Percentiles rank a stretch among this genome's conserved stretches.
Evolutionary conservation across 331 rosid species (phyloP).

Genomic region (Cydonia oblonga): DNA sequence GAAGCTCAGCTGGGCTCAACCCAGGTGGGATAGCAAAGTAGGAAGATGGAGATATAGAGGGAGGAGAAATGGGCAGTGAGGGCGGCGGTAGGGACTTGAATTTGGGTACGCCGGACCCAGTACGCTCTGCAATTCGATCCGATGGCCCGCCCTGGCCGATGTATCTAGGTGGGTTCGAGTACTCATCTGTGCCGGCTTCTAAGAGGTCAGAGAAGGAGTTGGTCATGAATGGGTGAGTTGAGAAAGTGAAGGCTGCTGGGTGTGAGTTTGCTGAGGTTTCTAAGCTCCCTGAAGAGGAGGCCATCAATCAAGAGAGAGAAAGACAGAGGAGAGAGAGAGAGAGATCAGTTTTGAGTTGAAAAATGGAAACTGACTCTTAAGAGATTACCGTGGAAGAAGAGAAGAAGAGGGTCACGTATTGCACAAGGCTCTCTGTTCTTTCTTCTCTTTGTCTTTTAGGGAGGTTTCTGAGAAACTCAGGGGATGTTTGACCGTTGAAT

Average conservation of each 20-base stretch:
- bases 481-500: slow-evolving; percentile 43
- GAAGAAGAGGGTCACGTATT: slow-evolving; percentile 36
- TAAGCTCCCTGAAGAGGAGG: slow-evolving; percentile 57
- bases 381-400: not conserved
- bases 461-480: slow-evolving; percentile 40
- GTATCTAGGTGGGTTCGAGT: not conserved
- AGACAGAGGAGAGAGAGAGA: not conserved
- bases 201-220: slow-evolving; percentile 68
- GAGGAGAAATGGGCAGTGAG: slow-evolving; percentile 78
- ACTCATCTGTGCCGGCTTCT: slow-evolving; percentile 23
- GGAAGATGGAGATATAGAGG: slow-evolving; percentile 62
- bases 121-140: slow-evolving; percentile 46
- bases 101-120: slow-evolving; percentile 59
- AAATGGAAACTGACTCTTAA: not conserved
- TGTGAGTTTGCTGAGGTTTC: slow-evolving; percentile 43
- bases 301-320: slow-evolving; percentile 8
- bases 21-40: slow-evolving; percentile 71
- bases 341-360: not conserved
- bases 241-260: slow-evolving; percentile 29
- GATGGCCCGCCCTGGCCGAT: slow-evolving; percentile 21
- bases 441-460: not conserved
- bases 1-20: slow-evolving; percentile 73
- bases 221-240: slow-evolving; percentile 62
- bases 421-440: slow-evolving; percentile 10
- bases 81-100: slow-evolving; percentile 85